Conservation (phyloP, 2,329 filamentous ascomycete species). For the Epichloe sylvatica region DNA sequence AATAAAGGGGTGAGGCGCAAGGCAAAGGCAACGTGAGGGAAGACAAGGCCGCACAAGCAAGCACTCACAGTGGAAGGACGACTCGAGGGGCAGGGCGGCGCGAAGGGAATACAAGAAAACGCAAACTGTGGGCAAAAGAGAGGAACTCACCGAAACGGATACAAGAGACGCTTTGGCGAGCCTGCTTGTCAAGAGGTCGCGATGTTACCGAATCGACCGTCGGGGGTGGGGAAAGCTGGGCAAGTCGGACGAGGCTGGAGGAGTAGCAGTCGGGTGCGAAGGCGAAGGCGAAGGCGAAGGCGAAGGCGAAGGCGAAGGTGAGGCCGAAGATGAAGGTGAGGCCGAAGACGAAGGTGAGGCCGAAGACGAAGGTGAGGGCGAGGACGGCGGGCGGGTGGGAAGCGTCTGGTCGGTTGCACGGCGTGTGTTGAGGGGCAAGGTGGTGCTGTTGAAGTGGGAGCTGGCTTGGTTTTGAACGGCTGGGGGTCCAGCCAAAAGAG, state of each 20-base stretch:
- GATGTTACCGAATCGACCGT: neutral
- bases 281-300: neutral
- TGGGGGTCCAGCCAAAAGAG: neutral
- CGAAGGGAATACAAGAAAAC: conserved; percentile 3
- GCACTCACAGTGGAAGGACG: conserved; percentile 5
- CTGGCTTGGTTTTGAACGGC: neutral
- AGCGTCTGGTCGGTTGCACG: neutral
- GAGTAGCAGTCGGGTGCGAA: conserved; percentile 1
- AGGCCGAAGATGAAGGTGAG: neutral
- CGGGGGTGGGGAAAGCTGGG: neutral
- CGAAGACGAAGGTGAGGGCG: neutral
- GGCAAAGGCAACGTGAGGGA: conserved; percentile 1
- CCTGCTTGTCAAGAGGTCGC: neutral
- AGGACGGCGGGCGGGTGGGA: neutral
- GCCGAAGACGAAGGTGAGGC: neutral
- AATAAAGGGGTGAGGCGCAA: conserved; percentile 1
- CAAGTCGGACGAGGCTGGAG: conserved; percentile 1
- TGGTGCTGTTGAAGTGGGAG: neutral
- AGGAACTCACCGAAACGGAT: conserved; percentile 3
- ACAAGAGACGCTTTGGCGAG: neutral
- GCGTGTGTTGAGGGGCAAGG: conserved; percentile 1
- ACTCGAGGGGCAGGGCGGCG: conserved; percentile 1
- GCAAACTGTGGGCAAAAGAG: neutral
- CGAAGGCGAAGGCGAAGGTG: neutral
- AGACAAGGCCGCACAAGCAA: conserved; percentile 3